Evolutionary conservation across 192 early-diverging fungal species (phyloP).

Genomic region (Chytriomyces hyalinus): DNA sequence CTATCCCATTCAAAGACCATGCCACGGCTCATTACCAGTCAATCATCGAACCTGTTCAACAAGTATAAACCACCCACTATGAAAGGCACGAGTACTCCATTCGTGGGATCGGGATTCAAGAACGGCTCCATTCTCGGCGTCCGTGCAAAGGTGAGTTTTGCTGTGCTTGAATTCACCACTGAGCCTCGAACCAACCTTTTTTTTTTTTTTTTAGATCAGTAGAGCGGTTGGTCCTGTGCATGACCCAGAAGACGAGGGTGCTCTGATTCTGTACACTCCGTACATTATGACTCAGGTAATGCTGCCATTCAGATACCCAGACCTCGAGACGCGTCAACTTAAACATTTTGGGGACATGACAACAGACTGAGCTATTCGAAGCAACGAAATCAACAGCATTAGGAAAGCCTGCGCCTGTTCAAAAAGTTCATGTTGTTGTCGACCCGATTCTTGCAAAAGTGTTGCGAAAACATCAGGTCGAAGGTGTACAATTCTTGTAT

Average conservation of each 20-base stretch:
- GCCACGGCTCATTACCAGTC: background rate
- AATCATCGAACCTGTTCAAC: background rate
- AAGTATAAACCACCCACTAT: conserved; percentile 27
- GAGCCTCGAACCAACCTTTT: no score
- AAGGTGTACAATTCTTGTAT: conserved; percentile 95
- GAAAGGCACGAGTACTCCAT: conserved; percentile 11
- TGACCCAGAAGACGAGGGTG: conserved; percentile 81
- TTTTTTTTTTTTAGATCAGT: conserved; percentile 46
- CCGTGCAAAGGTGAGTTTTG: background rate
- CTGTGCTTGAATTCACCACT: no score
- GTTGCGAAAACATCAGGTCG: conserved; percentile 94
- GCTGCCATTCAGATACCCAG: background rate
- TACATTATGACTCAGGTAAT: conserved; percentile 33
- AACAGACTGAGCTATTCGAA: conserved; percentile 51
- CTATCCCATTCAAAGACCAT: no score
- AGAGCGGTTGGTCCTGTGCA: conserved; percentile 69
- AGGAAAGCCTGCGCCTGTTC: conserved; percentile 24
- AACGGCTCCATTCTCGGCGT: conserved; percentile 36
- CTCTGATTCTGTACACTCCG: conserved; percentile 86
- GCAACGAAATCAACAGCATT: conserved; percentile 36
- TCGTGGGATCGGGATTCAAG: conserved; percentile 33
- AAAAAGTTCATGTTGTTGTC: conserved; percentile 48
- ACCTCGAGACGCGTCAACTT: background rate
- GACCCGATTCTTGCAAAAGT: conserved; percentile 86
- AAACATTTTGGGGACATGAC: background rate